phyloP scores from a whole-genome alignment of 2,329 filamentous ascomycete species.

The Dothideomycetes sp. region DNA sequence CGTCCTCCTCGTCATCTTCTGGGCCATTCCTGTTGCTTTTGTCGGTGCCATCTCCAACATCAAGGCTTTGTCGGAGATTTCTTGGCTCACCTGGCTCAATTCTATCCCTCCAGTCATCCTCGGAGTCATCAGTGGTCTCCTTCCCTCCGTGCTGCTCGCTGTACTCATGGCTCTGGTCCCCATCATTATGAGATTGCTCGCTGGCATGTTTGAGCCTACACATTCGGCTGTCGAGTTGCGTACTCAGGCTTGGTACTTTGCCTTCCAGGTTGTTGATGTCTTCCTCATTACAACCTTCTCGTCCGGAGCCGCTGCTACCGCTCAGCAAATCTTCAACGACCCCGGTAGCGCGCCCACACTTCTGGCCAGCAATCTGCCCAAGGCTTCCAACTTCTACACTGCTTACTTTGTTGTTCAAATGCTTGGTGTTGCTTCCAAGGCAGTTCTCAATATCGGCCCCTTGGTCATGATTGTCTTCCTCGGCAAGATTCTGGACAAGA shows the following conservation, averaged over 20 bases:
- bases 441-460: constrained; percentile 9
- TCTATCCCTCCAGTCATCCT: constrained; percentile 23
- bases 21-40: constrained; percentile 27
- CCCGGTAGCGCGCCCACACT: constrained; percentile 25
- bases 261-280: constrained; percentile 34
- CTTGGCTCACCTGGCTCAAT: constrained; percentile 24
- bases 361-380: constrained; percentile 29
- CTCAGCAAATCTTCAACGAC: constrained; percentile 25
- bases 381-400: constrained; percentile 33
- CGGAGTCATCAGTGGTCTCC: constrained; percentile 24
- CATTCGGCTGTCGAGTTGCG: constrained; percentile 36
- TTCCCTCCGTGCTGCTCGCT: constrained; percentile 58
- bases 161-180: constrained; percentile 82
- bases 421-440: constrained; percentile 21
- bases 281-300: constrained; percentile 34
- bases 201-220: constrained; percentile 48
- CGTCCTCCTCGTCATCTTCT: constrained; percentile 28
- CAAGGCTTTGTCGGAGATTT: constrained; percentile 24
- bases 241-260: constrained; percentile 31
- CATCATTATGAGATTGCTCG: constrained; percentile 69
- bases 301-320: constrained; percentile 29
- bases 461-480: constrained; percentile 25
- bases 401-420: constrained; percentile 33
- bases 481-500: constrained; percentile 30
- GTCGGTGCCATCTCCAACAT: constrained; percentile 27